These are phyloP conservation scores for Niveomyces coronatus DNA, from an alignment of 2,329 filamentous ascomycete species.

Conservation along the genomic window DNA sequence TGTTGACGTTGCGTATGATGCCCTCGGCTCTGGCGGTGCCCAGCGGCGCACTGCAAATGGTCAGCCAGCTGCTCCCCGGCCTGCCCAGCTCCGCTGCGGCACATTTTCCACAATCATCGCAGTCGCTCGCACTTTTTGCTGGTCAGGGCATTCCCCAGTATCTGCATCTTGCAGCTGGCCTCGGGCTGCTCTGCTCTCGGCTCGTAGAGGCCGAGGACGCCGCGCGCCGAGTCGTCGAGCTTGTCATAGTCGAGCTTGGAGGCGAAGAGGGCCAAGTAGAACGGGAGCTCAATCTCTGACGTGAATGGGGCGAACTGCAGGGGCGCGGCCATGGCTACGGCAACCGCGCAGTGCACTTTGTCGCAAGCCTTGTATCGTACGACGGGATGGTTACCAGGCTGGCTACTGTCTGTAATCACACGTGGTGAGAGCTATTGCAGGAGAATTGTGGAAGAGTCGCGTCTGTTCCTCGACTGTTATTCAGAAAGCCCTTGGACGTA, in stretches of 20 bases:
- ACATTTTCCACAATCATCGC: neutral
- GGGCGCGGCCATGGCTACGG: slow-evolving; percentile 36
- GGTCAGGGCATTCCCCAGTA: slow-evolving; percentile 76
- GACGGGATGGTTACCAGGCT: no score
- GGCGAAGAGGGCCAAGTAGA: slow-evolving; percentile 85
- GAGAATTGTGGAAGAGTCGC: no score
- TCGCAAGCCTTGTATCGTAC: neutral
- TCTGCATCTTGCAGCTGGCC: slow-evolving; percentile 78
- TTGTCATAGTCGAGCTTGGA: slow-evolving; percentile 96
- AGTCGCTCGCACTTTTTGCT: slow-evolving; percentile 59
- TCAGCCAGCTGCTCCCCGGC: neutral
- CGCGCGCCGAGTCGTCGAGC: slow-evolving; percentile 84
- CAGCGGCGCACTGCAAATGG: slow-evolving; percentile 46
- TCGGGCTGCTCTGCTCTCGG: slow-evolving; percentile 64
- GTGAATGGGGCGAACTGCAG: slow-evolving; percentile 77
- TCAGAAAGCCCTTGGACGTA: no score
- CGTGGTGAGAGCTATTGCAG: no score
- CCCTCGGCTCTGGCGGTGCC: slow-evolving; percentile 78
- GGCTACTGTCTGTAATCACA: no score
- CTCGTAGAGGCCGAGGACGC: slow-evolving; percentile 82
- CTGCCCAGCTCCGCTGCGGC: neutral
- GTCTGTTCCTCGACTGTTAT: no score
- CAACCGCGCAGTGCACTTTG: neutral
- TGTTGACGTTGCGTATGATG: slow-evolving; percentile 93
- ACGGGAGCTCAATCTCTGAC: slow-evolving; percentile 90